A percentile compares a stretch with the other conserved stretches of the same genome.
Conservation (phyloP, 768 basidiomycete genomes). For the Lactifluus hygrophoroides region DNA sequence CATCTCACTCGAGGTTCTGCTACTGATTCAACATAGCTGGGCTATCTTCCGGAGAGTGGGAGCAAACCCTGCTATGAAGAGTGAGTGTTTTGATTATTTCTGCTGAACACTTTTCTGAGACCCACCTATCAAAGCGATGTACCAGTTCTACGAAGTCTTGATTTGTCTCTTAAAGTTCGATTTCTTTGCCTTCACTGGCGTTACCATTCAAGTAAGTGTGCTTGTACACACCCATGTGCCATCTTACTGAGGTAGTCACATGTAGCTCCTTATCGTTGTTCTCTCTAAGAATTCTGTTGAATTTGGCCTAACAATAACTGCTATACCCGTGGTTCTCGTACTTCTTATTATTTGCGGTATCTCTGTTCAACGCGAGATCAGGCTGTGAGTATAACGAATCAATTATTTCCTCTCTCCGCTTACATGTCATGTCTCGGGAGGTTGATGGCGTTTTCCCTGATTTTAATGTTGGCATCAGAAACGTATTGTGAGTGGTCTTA, state of each 20-base stretch:
- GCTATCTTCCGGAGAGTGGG: constrained; percentile 87
- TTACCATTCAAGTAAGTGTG: constrained; percentile 69
- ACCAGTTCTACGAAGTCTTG: constrained; percentile 81
- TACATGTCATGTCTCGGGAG: constrained; percentile 28
- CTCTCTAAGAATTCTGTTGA: constrained; percentile 55
- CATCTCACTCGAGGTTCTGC: background rate
- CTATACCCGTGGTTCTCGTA: constrained; percentile 69
- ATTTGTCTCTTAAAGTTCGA: constrained; percentile 85
- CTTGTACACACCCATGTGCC: background rate
- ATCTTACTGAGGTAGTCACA: background rate
- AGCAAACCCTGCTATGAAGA: constrained; percentile 77
- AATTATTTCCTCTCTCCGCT: background rate
- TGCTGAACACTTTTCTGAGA: constrained; percentile 5
- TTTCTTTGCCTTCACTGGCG: constrained; percentile 81
- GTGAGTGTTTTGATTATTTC: constrained; percentile 33
- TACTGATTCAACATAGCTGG: constrained; percentile 44
- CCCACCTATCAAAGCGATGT: constrained; percentile 55
- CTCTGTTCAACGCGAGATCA: constrained; percentile 75
- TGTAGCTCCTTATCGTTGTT: constrained; percentile 76
- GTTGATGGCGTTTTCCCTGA: constrained; percentile 64
- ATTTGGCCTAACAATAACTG: constrained; percentile 74
- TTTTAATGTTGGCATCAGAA: constrained; percentile 68
- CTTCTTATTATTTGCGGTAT: constrained; percentile 56
- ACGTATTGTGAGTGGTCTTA: constrained; percentile 54
- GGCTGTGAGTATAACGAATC: constrained; percentile 41